A percentile compares a stretch with the other conserved stretches of the same genome.
These are phyloP conservation scores for Bathelium albidoporum DNA, from an alignment of 495 filamentous ascomycete species.

Conservation along the genomic window DNA sequence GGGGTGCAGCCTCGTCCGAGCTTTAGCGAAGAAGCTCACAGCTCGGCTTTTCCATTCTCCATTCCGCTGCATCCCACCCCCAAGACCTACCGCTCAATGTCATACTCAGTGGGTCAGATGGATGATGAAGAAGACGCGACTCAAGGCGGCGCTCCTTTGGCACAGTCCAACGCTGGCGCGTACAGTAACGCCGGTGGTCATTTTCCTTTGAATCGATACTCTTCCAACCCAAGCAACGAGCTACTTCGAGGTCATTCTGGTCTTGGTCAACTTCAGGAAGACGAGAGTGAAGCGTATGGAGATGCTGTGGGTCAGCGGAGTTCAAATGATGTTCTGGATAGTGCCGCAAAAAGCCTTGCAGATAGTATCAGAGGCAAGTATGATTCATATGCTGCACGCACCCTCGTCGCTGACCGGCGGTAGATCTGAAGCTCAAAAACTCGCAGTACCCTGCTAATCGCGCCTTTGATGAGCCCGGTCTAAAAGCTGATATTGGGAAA, in stretches of 20 bases:
- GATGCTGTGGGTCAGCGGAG: neutral
- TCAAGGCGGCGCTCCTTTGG: neutral
- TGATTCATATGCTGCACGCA: neutral
- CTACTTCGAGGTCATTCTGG: neutral
- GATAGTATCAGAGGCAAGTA: neutral
- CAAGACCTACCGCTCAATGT: slow-evolving; percentile 90
- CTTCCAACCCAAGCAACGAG: neutral
- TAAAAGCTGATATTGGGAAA: slow-evolving; percentile 49
- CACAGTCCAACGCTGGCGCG: neutral
- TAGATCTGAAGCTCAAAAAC: slow-evolving; percentile 3
- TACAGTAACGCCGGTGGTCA: neutral
- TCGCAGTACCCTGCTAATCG: neutral
- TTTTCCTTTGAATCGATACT: neutral
- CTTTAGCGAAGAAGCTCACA: slow-evolving; percentile 41
- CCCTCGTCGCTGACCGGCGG: neutral
- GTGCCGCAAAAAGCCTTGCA: neutral
- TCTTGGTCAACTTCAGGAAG: neutral
- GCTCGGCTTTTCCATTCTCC: slow-evolving; percentile 58
- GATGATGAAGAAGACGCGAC: neutral
- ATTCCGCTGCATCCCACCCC: slow-evolving; percentile 86
- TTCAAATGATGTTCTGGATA: neutral
- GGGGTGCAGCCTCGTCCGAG: slow-evolving; percentile 41
- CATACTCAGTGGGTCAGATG: slow-evolving; percentile 84
- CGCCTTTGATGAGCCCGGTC: neutral
- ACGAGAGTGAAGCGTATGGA: neutral